These are phyloP conservation scores for Paecilomyces variotii DNA, from an alignment of 2,329 filamentous ascomycete species.

Conservation along the genomic window DNA sequence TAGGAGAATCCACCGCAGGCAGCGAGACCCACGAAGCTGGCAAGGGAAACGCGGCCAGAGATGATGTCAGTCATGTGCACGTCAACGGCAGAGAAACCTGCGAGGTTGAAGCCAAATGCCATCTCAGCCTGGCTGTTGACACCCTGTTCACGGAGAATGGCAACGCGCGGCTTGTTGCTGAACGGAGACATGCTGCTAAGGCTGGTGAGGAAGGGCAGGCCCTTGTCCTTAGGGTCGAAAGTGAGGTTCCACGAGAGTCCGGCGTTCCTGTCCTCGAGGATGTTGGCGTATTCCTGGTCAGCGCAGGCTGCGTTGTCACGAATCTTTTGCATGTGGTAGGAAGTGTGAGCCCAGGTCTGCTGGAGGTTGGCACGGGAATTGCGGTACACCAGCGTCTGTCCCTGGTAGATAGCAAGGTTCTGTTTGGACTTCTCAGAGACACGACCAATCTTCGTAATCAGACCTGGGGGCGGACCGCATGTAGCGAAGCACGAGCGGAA, in stretches of 20 bases:
- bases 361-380: constrained; percentile 68
- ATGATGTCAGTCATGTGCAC: constrained; percentile 94
- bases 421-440: constrained; percentile 63
- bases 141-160: constrained; percentile 90
- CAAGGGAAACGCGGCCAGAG: constrained; percentile 67
- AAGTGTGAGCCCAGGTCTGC: constrained; percentile 81
- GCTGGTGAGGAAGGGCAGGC: constrained; percentile 59
- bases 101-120: constrained; percentile 88
- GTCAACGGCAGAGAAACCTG: constrained; percentile 85
- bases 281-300: constrained; percentile 69
- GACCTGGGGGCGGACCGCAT: constrained; percentile 70
- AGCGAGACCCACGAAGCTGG: constrained; percentile 77
- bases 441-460: constrained; percentile 77
- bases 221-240: constrained; percentile 70
- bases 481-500: constrained; percentile 90
- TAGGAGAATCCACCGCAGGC: constrained; percentile 98
- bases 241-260: constrained; percentile 78
- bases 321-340: constrained; percentile 81
- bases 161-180: constrained; percentile 64
- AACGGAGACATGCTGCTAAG: constrained; percentile 51
- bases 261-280: constrained; percentile 67
- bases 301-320: constrained; percentile 84
- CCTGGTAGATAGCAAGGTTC: constrained; percentile 66
- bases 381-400: constrained; percentile 59
- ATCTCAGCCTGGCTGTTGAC: constrained; percentile 96